Base-by-base conservation (phyloP, 148 eudicot genomes). In the Rhododendron williamsianum region DNA sequence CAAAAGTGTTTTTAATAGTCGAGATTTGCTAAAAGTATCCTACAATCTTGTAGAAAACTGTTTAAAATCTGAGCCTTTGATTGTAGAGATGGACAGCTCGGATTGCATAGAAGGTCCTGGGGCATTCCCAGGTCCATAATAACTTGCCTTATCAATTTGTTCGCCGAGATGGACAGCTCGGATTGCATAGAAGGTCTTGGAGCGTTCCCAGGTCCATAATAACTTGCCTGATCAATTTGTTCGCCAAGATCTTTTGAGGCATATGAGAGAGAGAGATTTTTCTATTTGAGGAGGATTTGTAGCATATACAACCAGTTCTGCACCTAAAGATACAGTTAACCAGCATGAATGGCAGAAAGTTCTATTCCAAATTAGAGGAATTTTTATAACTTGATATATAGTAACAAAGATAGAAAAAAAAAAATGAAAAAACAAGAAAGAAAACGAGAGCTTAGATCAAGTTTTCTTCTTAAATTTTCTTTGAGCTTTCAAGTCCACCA, bases 401-500 rank as follows among this genome's bases (percentile, higher is more conserved):
- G 45, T 69, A 71, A 71, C 38, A 12, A 12, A 71, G 7, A 49
- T 1, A 13, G 15, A 69, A 11, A 72, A 36, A 72, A 36, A 77
- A 72, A 36, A 19, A 48, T 30, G 18, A 23, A 30, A 56, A 38
- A 80, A 36, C 0, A 45, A 41, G n/a, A 33, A 0, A 36, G 67
- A 19, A 69, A 82, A 80, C 41, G 9, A 79, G 72, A 71, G 56
- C 48, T 69, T 27, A 80, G 69, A 19, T 90, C 88, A 88, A 3
- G 87, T 86, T 85, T 86, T 92, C 81, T 76, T 91, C 88, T 87
- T 90, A 46, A 90, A 67, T 58, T 90, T 92, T 86, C 93, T 89
- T 82, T 85, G 86, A 58, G 94, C 86, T 88, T 92, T 92, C 82
- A 92, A 82, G 88, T 92, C 94, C 74, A 92, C 90, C 84, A 92